These are phyloP conservation scores for Mycena filopes DNA, from an alignment of 768 basidiomycete genomes.

Conservation along the genomic window DNA sequence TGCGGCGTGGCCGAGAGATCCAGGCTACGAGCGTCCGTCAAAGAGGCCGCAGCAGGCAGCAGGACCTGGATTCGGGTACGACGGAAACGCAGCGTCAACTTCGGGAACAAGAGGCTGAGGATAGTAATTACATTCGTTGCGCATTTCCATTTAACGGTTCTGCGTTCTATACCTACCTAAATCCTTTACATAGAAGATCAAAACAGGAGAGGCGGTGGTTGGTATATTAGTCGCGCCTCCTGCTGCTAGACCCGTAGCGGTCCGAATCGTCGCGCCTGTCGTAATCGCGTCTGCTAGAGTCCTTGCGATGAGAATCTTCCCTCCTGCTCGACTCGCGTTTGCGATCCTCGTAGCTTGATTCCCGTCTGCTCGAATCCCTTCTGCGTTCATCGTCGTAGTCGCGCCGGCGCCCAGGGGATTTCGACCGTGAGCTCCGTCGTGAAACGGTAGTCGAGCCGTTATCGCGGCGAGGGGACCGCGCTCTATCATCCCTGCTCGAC, in stretches of 20 bases:
- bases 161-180: constrained; percentile 4
- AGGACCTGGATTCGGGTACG: constrained; percentile 19
- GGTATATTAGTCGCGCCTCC: constrained; percentile 36
- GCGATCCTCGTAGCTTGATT: constrained; percentile 26
- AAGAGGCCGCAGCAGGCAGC: not conserved
- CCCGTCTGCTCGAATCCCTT: constrained; percentile 37
- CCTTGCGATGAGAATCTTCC: constrained; percentile 25
- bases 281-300: constrained; percentile 36
- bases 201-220: not conserved
- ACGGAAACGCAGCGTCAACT: constrained; percentile 6
- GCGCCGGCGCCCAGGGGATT: constrained; percentile 55
- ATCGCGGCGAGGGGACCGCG: constrained; percentile 46
- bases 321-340: constrained; percentile 31
- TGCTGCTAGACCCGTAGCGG: constrained; percentile 39
- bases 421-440: constrained; percentile 53
- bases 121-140: constrained; percentile 1
- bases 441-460: constrained; percentile 55
- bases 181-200: not conserved
- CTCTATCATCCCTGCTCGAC: constrained; percentile 40
- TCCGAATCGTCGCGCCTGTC: constrained; percentile 47
- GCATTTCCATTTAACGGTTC: not conserved
- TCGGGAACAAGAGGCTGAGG: constrained; percentile 1
- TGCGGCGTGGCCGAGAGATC: constrained; percentile 6
- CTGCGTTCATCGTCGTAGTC: constrained; percentile 46
- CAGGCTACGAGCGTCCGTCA: not conserved